These are phyloP conservation scores for Sequoiadendron giganteum DNA, from an alignment of 75 land plant species.

Conservation along the genomic window DNA sequence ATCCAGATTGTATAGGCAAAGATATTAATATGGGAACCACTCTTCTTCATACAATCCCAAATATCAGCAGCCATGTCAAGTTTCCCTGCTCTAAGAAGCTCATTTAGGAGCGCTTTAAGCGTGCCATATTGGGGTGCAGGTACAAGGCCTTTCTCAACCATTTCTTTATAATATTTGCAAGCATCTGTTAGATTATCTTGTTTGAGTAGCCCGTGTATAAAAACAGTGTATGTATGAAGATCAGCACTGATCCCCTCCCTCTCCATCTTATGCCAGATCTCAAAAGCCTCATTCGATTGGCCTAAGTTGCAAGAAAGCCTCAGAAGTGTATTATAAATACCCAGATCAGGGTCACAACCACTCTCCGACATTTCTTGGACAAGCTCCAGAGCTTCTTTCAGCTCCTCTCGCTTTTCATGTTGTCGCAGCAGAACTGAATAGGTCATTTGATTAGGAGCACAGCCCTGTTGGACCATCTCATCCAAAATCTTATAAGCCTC, in stretches of 20 bases:
- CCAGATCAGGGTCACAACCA: constrained; percentile 45
- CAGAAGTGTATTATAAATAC: constrained; percentile 45
- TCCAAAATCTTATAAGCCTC: constrained; percentile 52
- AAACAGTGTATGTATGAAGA: constrained; percentile 41
- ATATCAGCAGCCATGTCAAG: constrained; percentile 63
- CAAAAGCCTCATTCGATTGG: constrained; percentile 40
- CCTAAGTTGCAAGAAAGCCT: constrained; percentile 60
- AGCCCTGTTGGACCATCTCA: constrained; percentile 47
- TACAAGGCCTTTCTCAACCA: constrained; percentile 54
- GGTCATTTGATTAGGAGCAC: constrained; percentile 40
- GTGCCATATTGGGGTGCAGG: constrained; percentile 61
- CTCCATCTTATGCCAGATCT: constrained; percentile 53
- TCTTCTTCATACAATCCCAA: constrained; percentile 47
- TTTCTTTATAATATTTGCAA: constrained; percentile 59
- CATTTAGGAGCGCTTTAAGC: constrained; percentile 52
- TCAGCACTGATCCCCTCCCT: constrained; percentile 37
- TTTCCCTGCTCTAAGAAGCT: constrained; percentile 46
- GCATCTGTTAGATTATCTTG: constrained; percentile 49
- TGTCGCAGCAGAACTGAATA: constrained; percentile 43
- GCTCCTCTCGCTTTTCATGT: constrained; percentile 61
- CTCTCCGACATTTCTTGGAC: constrained; percentile 44
- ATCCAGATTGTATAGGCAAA: constrained; percentile 81
- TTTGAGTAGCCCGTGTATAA: constrained; percentile 51
- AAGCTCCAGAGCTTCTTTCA: constrained; percentile 60
- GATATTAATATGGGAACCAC: constrained; percentile 53